These are phyloP conservation scores for Kwoniella bestiolae DNA, from an alignment of 768 basidiomycete genomes.

Conservation along the genomic window DNA sequence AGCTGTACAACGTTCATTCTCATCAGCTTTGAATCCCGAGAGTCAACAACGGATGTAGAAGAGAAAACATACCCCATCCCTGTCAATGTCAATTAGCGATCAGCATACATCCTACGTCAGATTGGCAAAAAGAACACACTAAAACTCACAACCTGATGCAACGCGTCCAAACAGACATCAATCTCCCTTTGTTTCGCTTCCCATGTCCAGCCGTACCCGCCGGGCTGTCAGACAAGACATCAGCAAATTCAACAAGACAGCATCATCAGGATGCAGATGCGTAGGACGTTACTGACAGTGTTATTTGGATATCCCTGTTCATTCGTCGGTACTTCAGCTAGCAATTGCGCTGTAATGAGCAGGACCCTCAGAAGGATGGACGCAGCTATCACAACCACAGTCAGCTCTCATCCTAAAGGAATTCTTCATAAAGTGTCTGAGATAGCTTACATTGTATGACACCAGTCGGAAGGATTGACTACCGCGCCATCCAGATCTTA, in stretches of 20 bases:
- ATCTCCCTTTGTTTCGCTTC: slow-evolving; percentile 35
- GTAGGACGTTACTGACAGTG: slow-evolving; percentile 21
- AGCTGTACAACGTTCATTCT: slow-evolving; percentile 14
- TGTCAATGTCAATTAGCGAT: not conserved
- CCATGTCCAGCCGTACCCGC: slow-evolving; percentile 47
- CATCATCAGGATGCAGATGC: no score
- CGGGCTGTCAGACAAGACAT: no score
- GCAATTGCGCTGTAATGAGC: slow-evolving; percentile 30
- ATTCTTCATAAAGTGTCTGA: not conserved
- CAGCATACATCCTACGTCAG: not conserved
- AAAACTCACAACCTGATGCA: slow-evolving; percentile 42
- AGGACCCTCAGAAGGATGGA: slow-evolving; percentile 30
- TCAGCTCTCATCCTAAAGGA: not conserved
- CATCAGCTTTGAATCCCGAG: not conserved
- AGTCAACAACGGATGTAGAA: not conserved
- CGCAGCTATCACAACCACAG: slow-evolving; percentile 11
- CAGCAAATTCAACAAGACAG: not conserved
- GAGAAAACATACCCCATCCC: slow-evolving; percentile 32
- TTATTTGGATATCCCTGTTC: slow-evolving; percentile 43
- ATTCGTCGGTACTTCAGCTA: slow-evolving; percentile 40
- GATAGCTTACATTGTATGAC: slow-evolving; percentile 35
- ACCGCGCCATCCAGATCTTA: not conserved
- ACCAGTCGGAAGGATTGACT: slow-evolving; percentile 36
- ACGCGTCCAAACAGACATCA: slow-evolving; percentile 28
- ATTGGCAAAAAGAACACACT: not conserved